Conservation (phyloP, 108 stramenopile species). For the Epithemia pelagica region DNA sequence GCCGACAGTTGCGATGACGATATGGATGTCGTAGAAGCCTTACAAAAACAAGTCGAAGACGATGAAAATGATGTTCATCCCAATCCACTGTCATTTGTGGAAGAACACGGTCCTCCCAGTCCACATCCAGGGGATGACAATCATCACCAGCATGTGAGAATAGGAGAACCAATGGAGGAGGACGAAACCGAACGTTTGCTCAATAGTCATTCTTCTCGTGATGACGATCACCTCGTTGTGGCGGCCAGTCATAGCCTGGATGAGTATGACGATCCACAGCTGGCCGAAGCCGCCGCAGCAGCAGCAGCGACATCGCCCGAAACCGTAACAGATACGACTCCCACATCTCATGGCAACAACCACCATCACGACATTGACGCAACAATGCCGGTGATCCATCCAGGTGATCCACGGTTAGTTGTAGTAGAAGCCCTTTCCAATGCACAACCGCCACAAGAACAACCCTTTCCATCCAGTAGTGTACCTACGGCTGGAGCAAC, state of each 20-base stretch:
- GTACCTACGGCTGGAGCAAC: background rate
- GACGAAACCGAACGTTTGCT: background rate
- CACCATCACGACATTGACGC: too few relatives aligned
- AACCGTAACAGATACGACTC: background rate
- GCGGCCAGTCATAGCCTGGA: background rate
- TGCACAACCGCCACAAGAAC: background rate
- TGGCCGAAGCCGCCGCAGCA: background rate
- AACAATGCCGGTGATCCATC: background rate
- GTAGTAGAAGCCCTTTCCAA: background rate
- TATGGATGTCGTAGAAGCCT: background rate
- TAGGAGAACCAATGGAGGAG: background rate
- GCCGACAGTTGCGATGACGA: too few relatives aligned
- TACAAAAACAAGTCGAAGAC: background rate
- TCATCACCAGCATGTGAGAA: background rate
- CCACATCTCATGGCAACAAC: background rate
- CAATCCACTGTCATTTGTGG: background rate
- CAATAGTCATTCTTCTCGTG: background rate
- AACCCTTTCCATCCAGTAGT: too few relatives aligned
- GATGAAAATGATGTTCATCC: background rate
- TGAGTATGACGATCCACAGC: background rate
- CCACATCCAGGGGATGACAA: slow-evolving; percentile 1
- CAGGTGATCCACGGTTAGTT: background rate
- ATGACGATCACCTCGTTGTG: background rate
- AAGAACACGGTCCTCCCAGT: background rate
- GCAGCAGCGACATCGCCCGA: background rate